Evolutionary conservation across 208 protist genomes (phyloP), one percentile per base, ranked within the genome.

Genomic region (Strigomonas galati): DNA sequence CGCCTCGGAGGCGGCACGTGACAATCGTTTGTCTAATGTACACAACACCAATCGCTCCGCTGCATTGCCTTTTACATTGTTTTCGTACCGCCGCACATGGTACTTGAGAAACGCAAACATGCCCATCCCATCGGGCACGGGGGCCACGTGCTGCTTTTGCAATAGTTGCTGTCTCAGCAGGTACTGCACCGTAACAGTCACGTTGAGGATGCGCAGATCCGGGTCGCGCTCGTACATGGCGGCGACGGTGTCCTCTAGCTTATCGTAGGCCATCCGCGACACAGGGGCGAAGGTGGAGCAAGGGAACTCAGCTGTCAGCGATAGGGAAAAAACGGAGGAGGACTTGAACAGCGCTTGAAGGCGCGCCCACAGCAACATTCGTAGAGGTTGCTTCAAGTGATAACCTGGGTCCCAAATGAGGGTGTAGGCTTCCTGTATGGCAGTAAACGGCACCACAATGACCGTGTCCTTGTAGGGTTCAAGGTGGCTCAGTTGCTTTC

Each of bases 61-160:
- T 4, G 71, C 76, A 6, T 68, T 61, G 3, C 89, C 89, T 40
- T 87, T 88, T 40, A 93, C 89, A 2, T 74, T 81, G 53, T 90
- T 82, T 30, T 78, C 69, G 72, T 89, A 84, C 10, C 85, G 76
- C 30, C 89, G 79, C 7, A 92, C 80, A 62, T 95, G 89, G 56
- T 95, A 93, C 71, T 93, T 95, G 19, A 93, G 28, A 26, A 93
- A 82, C 2, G 84, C 72, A 59, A 95, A 93, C 19, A 95, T 78
- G 48, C 77, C 65, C n/a, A 79, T 82, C 2, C 86, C 90, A 14
- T 91, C 83, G 31, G 84, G 65, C 3, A 83, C 66, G 0, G 64
- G 44, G 3, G 74, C 55, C 15, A 74, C 75, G 35, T 85, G 73
- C 43, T 81, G 66, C n/a, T 54, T 53, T 0, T 52, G 57, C 0